Evolutionary conservation across 345 rosid species (phyloP).

Genomic region (Turritis glabra): DNA sequence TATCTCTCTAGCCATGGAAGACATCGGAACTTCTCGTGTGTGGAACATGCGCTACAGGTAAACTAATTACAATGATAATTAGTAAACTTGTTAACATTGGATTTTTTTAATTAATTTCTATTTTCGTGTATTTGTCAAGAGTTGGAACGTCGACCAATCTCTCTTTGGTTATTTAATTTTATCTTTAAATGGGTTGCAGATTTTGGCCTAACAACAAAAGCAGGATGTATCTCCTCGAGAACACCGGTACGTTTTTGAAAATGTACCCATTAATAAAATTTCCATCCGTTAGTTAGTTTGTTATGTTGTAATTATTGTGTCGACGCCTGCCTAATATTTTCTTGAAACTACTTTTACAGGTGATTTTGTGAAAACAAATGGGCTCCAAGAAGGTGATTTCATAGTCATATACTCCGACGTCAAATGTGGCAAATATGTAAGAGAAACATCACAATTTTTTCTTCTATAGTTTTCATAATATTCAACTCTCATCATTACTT

Average conservation of each 20-base stretch:
- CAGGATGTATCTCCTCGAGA: constrained; percentile 99
- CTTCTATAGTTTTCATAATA: not conserved
- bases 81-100: not conserved
- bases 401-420: constrained; percentile 93
- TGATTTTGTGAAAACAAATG: constrained; percentile 91
- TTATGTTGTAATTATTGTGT: not conserved
- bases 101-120: not conserved
- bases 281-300: not conserved
- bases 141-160: not conserved
- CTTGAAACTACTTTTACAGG: constrained; percentile 42
- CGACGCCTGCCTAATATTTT: not conserved
- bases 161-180: not conserved
- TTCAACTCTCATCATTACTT: not conserved
- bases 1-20: constrained; percentile 95
- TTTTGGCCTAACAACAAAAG: constrained; percentile 99
- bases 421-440: constrained; percentile 93
- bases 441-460: constrained; percentile 11
- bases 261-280: not conserved
- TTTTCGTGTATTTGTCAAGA: not conserved
- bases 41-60: constrained; percentile 99
- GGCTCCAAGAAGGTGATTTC: constrained; percentile 98
- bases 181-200: constrained; percentile 56
- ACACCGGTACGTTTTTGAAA: constrained; percentile 60
- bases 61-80: not conserved
- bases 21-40: constrained; percentile 91